A percentile compares a stretch with the other conserved stretches of the same genome.
Evolutionary conservation across 2,329 filamentous ascomycete species (phyloP).

Genomic region (Aspergillus fumigatiaffinis): DNA sequence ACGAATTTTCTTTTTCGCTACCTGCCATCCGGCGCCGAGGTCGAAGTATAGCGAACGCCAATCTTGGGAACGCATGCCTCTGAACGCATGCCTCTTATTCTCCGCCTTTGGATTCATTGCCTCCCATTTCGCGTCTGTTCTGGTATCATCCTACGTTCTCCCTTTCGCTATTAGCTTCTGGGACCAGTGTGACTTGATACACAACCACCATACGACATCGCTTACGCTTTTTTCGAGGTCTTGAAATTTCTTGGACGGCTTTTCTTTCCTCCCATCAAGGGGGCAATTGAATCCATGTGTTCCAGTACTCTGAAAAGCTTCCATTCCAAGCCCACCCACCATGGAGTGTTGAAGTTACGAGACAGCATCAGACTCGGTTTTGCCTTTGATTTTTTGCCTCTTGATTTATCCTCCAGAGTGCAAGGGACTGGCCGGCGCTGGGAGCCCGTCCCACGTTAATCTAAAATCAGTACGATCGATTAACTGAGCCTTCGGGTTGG

Average conservation of each 20-base stretch:
- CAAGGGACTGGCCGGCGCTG: background rate
- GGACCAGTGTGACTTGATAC: background rate
- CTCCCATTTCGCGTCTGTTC: background rate
- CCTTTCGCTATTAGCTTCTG: background rate
- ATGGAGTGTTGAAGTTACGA: background rate
- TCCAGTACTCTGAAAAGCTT: background rate
- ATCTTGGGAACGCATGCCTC: slow-evolving; percentile 3
- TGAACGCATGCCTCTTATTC: slow-evolving; percentile 2
- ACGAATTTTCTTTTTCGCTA: slow-evolving; percentile 23
- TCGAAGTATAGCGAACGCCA: slow-evolving; percentile 9
- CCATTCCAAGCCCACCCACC: background rate
- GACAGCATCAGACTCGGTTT: background rate
- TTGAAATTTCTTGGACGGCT: background rate
- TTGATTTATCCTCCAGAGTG: background rate
- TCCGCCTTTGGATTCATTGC: background rate
- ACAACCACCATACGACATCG: background rate
- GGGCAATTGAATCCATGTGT: background rate
- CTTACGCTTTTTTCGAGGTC: background rate
- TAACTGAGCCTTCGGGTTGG: background rate
- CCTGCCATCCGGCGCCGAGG: slow-evolving; percentile 12
- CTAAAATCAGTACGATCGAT: background rate
- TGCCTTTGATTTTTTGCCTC: background rate
- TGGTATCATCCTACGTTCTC: background rate
- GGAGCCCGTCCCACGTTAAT: background rate
- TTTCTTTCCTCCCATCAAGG: background rate